Evolutionary conservation across 1,284 basidiomycete genomes (phyloP), one percentile per base, ranked within the genome.

Genomic region (Malassezia psittaci): DNA sequence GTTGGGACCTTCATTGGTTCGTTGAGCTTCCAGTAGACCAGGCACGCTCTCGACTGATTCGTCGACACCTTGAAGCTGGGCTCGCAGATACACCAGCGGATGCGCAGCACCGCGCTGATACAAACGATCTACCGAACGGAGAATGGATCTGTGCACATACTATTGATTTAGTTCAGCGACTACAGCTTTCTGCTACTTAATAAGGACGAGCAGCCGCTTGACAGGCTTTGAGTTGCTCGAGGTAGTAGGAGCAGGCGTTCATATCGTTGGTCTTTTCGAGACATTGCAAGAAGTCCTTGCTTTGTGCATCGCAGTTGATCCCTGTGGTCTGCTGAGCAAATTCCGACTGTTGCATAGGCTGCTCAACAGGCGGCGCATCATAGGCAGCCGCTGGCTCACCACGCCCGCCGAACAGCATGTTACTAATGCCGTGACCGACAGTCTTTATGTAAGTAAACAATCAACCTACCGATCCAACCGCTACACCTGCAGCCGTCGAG

Each of bases 401-500:
- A 36, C 79, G 75, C 52, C 84, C 81, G 45, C 87, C 88, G 64
- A 90, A 90, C 54, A 90, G 81, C 85, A 90, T 87, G 75, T 76
- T 81, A 47, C 85, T 87, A 60, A 90, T 72, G 36, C 87, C 88
- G 68, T 90, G 87, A 45, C 88, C 87, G 60, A 90, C 81, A 48
- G 83, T 78, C 56, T 54, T 51, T 36, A 38, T 37, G 41, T n/a
- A 32, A 41, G 43, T 18, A 35, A 39, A 18, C 9, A 15, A 13
- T 8, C 32, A 24, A 56, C 47, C 32, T 42, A 47, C 49, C 13
- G 86, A 88, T 41, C 87, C 87, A 49, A 87, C 79, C 6, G 88
- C 88, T 39, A 90, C 88, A 60, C 85, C 86, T 52, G 87, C 87
- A 29, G 87, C 87, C 7, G 88, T 90, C 13, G 87, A 87, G 51